phyloP scores from a whole-genome alignment of 768 basidiomycete species.

The Pisolithus orientalis region DNA sequence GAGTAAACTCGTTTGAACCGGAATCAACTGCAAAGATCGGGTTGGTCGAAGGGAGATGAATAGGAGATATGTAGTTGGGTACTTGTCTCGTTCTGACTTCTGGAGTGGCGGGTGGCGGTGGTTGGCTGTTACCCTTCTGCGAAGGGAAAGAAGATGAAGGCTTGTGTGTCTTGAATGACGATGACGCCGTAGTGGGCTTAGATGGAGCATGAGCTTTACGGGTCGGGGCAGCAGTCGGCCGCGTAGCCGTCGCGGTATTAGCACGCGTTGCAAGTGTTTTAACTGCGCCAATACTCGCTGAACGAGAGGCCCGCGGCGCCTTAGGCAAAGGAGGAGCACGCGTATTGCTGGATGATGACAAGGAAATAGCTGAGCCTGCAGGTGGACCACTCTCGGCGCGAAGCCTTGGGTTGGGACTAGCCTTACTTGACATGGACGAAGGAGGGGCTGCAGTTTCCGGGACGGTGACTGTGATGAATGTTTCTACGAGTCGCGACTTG shows the following conservation, averaged over 20 bases:
- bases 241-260: conserved; percentile 6
- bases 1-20: conserved; percentile 45
- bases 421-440: conserved; percentile 24
- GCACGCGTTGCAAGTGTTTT: conserved; percentile 11
- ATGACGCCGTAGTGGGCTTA: conserved; percentile 14
- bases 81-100: conserved; percentile 11
- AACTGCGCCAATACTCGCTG: conserved; percentile 10
- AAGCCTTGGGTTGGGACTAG: conserved; percentile 16
- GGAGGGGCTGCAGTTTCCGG: conserved; percentile 17
- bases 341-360: neutral
- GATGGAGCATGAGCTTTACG: conserved; percentile 11
- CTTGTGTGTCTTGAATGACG: conserved; percentile 16
- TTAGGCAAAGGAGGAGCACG: conserved; percentile 9
- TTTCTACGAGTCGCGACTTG: conserved; percentile 68
- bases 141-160: conserved; percentile 18
- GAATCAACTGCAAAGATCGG: conserved; percentile 65
- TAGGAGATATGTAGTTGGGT: conserved; percentile 71
- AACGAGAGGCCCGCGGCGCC: conserved; percentile 7
- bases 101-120: conserved; percentile 15
- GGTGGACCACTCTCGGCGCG: conserved; percentile 23
- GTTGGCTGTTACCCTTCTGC: conserved; percentile 21
- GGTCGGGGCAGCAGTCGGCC: conserved; percentile 5
- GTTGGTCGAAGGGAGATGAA: conserved; percentile 81
- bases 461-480: conserved; percentile 58
- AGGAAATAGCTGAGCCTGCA: neutral